These are phyloP conservation scores for Alternaria brassicicola DNA, from an alignment of 2,329 filamentous ascomycete genomes.

Conservation along the genomic window DNA sequence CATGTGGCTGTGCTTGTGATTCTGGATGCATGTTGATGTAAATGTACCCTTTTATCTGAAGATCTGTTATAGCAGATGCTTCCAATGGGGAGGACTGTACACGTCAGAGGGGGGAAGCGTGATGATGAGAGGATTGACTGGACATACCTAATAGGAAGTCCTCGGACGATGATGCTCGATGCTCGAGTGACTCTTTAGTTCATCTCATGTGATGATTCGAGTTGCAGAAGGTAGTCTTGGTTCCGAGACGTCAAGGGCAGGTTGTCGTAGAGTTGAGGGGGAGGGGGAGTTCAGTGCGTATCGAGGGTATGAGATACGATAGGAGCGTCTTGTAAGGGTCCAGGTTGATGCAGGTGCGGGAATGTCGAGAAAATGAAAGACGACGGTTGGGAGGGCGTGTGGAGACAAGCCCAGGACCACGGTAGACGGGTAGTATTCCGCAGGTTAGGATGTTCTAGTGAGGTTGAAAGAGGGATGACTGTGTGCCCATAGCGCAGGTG, in stretches of 20 bases:
- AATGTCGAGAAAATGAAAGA: constrained; percentile 50
- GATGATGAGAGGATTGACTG: neutral
- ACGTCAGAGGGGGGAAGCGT: constrained; percentile 23
- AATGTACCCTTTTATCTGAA: constrained; percentile 18
- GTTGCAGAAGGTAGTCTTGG: constrained; percentile 12
- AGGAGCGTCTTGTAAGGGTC: constrained; percentile 48
- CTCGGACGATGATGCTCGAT: constrained; percentile 18
- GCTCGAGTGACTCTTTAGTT: constrained; percentile 27
- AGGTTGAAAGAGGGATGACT: constrained; percentile 48
- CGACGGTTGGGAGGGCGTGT: constrained; percentile 50
- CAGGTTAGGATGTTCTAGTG: constrained; percentile 48
- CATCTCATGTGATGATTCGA: constrained; percentile 40
- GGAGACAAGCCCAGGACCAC: constrained; percentile 50
- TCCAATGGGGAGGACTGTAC: constrained; percentile 19
- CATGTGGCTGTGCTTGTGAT: constrained; percentile 73
- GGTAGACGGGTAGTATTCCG: constrained; percentile 51
- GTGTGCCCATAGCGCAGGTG: constrained; percentile 48
- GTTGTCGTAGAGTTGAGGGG: constrained; percentile 29
- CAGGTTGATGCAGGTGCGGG: constrained; percentile 48
- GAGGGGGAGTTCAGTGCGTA: constrained; percentile 45
- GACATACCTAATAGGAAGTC: constrained; percentile 28
- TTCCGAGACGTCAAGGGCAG: constrained; percentile 18
- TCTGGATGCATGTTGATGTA: constrained; percentile 71
- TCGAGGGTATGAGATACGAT: constrained; percentile 44
- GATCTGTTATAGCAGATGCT: constrained; percentile 14